Base-by-base conservation (phyloP, 495 filamentous ascomycete genomes). In the Niebla homalea region DNA sequence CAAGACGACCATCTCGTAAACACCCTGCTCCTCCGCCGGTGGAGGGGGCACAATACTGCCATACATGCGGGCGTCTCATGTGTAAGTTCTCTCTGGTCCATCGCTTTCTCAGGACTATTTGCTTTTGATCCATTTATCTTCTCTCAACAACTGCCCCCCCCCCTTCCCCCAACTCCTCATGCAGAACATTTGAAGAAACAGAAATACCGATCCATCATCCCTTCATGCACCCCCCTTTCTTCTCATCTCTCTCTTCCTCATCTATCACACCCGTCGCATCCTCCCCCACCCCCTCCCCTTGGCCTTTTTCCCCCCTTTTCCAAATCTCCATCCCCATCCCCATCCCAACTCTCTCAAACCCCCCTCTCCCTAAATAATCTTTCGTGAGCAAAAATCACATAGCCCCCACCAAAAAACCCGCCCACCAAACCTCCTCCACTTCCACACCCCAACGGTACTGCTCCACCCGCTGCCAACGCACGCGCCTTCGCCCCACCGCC, bases 391-490 rank as follows among this genome's bases (percentile, higher is more conserved):
- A n/a, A n/a, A n/a, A n/a, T n/a, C n/a, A n/a, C n/a, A n/a, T n/a
- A n/a, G n/a, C n/a, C n/a, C n/a, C n/a, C n/a, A n/a, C n/a, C n/a
- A n/a, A 26, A 26, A 8, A 26, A 26, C 42, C 54, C 29, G 19
- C 49, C 41, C 64, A 50, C 38, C 37, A n/a, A n/a, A 32, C 25
- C 25, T 7, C 8, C 49, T 22, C 18, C 51, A 39, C 46, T n/a
- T 22, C 51, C 15, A 50, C 44, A 2, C 54, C 56, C n/a, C 57
- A 56, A 20, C 56, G 58, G 48, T 62, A 53, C 53, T 53, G 56
- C 43, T 56, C 49, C 22, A 25, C 50, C 29, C 50, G 51, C 36
- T 59, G 58, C 49, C 44, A 52, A 15, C 48, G 51, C 12, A 43
- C 46, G 22, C 59, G 54, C 40, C 53, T 55, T 42, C 51, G 52